Evolutionary conservation across 768 basidiomycete species (phyloP).

Genomic region (Leccinellum albellum): DNA sequence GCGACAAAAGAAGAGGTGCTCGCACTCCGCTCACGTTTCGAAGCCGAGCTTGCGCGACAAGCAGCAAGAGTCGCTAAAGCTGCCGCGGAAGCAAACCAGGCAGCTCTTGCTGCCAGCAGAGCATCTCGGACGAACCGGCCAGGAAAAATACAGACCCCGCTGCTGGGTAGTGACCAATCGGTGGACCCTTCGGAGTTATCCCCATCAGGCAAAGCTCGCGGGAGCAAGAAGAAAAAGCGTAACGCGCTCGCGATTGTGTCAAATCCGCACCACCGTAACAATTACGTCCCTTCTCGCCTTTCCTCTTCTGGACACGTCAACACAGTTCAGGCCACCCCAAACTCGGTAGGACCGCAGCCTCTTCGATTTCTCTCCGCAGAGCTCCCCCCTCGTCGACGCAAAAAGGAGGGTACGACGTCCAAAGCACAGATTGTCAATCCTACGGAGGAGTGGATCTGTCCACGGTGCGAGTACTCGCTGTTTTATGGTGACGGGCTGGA

Average conservation of each 20-base stretch:
- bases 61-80: constrained; percentile 52
- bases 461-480: constrained; percentile 88
- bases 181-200: constrained; percentile 39
- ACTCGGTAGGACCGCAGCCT: constrained; percentile 55
- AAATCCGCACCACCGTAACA: constrained; percentile 92
- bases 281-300: constrained; percentile 86
- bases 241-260: constrained; percentile 87
- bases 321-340: constrained; percentile 37
- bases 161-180: constrained; percentile 32
- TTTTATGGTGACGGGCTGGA: constrained; percentile 82
- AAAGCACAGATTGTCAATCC: constrained; percentile 47
- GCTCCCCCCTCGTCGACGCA: constrained; percentile 47
- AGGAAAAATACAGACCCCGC: constrained; percentile 35
- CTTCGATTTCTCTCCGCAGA: constrained; percentile 67
- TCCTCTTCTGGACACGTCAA: constrained; percentile 46
- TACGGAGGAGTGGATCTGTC: constrained; percentile 89
- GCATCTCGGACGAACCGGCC: constrained; percentile 36
- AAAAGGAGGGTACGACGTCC: constrained; percentile 26
- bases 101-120: constrained; percentile 37
- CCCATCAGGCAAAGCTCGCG: constrained; percentile 26
- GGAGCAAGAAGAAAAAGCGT: constrained; percentile 89
- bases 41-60: constrained; percentile 69
- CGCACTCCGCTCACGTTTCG: constrained; percentile 62
- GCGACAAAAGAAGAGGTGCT: constrained; percentile 68
- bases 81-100: constrained; percentile 50